Evolutionary conservation across 2,329 filamentous ascomycete genomes (phyloP).

Genomic region (Phoma herbarum): DNA sequence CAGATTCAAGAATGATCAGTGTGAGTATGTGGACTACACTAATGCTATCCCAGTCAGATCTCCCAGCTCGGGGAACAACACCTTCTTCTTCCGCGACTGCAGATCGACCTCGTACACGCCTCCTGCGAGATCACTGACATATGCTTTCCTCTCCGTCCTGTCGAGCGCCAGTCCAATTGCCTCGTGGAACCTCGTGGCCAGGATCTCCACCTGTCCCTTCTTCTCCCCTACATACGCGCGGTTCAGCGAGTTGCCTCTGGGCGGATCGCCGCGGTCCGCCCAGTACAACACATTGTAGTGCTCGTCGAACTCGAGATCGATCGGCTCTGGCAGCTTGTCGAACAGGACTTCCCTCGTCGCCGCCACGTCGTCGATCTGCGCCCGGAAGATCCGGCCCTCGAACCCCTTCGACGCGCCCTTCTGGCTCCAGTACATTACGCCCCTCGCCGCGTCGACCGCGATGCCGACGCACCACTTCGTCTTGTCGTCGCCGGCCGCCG

Average conservation of each 20-base stretch:
- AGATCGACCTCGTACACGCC: slow-evolving; percentile 25
- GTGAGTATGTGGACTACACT: slow-evolving; percentile 1
- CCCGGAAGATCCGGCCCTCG: slow-evolving; percentile 63
- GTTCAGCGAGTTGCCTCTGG: slow-evolving; percentile 64
- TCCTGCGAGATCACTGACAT: slow-evolving; percentile 34
- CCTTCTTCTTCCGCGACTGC: slow-evolving; percentile 10
- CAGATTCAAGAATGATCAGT: not conserved
- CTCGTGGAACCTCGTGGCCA: slow-evolving; percentile 35
- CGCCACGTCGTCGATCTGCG: slow-evolving; percentile 56
- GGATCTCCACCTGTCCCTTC: not conserved
- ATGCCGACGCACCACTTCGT: slow-evolving; percentile 67
- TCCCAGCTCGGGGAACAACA: slow-evolving; percentile 22
- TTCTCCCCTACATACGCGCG: slow-evolving; percentile 31
- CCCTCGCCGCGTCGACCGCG: slow-evolving; percentile 54
- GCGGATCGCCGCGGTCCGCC: slow-evolving; percentile 68
- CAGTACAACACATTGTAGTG: slow-evolving; percentile 61
- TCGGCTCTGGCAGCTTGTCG: slow-evolving; percentile 48
- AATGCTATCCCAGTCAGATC: slow-evolving; percentile 28
- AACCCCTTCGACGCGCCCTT: slow-evolving; percentile 64
- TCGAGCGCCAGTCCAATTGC: slow-evolving; percentile 34
- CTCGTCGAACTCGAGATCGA: slow-evolving; percentile 66
- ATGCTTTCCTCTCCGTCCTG: slow-evolving; percentile 11
- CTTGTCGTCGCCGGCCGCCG: slow-evolving; percentile 34
- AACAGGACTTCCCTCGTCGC: slow-evolving; percentile 39
- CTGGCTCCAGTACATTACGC: slow-evolving; percentile 68